Base-by-base conservation (phyloP, 805 yeast species). In the Pichia cabralensis region DNA sequence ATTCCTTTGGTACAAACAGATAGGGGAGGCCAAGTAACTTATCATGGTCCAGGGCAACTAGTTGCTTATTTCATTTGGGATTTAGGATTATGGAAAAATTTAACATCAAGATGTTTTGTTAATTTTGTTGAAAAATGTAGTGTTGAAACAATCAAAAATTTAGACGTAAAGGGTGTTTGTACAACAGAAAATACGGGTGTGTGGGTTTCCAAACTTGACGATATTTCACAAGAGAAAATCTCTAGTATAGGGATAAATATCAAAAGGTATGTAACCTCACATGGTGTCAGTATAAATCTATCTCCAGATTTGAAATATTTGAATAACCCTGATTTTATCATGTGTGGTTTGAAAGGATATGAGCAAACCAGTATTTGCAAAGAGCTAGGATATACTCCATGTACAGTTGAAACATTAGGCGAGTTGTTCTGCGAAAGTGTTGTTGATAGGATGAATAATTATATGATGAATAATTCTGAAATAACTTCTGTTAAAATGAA, bases 11-110 rank as follows among this genome's bases (percentile, higher is more conserved):
- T 2, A 20, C 27, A 83, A 47, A 71, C 92, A 0, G 75, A 75
- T 35, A 64, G 99, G 41, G 99, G 99, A 12, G 99, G 99, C 0
- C 94, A 92, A 53, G 74, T 92, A 1, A 92, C 98, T 0, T 92
- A 83, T 65, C 99, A 92, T 60, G 97, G 97, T 0, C 81, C 92
- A 1, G 98, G 98, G 0, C 99, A 92, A 56, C 52, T 85, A 25
- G 95, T 88, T 2, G 74, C 84, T 5, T 92, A 89, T 50, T 77
- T 92, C 9, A 67, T 92, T 1, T 35, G 82, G 21, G 88, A 92
- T 53, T 61, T 92, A 35, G 67, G 69, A 42, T 66, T 70, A 22
- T 80, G 81, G 46, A 47, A 59, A 22, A 58, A 67, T 36, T 54
- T 73, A 29, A 62, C 69, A 5, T 69, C 72, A 9, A 62, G 64